Percentiles rank a stretch among this genome's conserved stretches.
Evolutionary conservation across 371 early-diverging fungal species (phyloP).

Genomic region (Globomyces sp.): DNA sequence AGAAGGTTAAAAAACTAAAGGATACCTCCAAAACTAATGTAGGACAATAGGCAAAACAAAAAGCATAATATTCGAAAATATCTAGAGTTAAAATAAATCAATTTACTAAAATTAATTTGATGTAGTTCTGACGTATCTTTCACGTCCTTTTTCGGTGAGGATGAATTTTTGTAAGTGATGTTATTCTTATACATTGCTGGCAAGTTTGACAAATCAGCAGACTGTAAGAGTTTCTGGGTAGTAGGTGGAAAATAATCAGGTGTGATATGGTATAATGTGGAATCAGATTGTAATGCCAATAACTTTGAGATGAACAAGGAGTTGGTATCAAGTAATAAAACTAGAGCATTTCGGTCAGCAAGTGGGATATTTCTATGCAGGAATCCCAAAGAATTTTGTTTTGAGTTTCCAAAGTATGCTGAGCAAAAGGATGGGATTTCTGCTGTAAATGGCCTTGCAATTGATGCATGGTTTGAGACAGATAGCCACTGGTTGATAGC

Average conservation of each 20-base stretch:
- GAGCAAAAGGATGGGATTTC: not conserved
- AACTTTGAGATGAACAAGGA: not conserved
- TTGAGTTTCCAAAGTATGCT: not conserved
- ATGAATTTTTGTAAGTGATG: not conserved
- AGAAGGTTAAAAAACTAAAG: not conserved
- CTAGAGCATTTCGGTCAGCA: not conserved
- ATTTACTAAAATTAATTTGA: not conserved
- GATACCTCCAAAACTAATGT: not conserved
- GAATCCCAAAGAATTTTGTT: not conserved
- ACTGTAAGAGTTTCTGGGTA: not conserved
- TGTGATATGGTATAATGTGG: not conserved
- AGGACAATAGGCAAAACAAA: not conserved
- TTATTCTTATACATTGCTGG: not conserved
- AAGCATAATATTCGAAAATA: conserved; percentile 17
- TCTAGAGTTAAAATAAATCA: not conserved
- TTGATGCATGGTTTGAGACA: not conserved
- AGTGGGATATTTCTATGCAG: not conserved
- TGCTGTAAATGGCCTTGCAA: not conserved
- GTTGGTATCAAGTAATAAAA: not conserved
- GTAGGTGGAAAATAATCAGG: not conserved
- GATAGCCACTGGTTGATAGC: conserved; percentile 3
- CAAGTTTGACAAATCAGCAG: not conserved
- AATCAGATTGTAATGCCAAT: not conserved
- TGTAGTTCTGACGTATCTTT: not conserved
- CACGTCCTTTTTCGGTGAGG: not conserved